A percentile compares a stretch with the other conserved stretches of the same genome.
Evolutionary conservation across 345 rosid species (phyloP).

Genomic region (Triadica sebifera): DNA sequence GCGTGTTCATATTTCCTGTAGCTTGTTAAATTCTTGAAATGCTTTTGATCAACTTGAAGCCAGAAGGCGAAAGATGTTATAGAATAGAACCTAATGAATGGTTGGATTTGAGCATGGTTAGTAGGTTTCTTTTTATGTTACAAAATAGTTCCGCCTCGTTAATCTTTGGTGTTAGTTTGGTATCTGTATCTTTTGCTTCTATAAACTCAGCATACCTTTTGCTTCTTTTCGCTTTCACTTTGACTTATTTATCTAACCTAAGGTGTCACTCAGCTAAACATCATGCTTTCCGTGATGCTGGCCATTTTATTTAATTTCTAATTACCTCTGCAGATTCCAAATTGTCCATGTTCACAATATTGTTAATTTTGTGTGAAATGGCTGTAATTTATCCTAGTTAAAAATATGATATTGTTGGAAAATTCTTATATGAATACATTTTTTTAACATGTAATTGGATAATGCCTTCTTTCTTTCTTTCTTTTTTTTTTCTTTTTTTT

Average conservation of each 20-base stretch:
- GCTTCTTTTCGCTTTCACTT: not conserved
- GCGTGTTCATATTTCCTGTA: no score
- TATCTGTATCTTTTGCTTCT: not conserved
- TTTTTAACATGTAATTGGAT: not conserved
- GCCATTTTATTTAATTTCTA: no score
- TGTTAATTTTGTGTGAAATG: not conserved
- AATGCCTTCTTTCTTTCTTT: no score
- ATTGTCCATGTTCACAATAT: not conserved
- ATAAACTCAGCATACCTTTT: not conserved
- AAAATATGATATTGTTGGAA: not conserved
- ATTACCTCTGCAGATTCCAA: not conserved
- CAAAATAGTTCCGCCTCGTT: no score
- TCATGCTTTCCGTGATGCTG: not conserved
- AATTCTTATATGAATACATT: not conserved
- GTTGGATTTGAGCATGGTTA: not conserved
- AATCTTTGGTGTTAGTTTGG: not conserved
- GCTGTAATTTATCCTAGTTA: not conserved
- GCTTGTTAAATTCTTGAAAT: no score
- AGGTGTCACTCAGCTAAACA: not conserved
- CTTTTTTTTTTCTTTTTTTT: no score
- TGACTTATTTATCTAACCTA: not conserved
- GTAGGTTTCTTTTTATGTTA: not conserved
- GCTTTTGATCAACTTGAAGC: no score
- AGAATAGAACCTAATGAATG: not conserved
- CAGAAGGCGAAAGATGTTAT: no score